phyloP scores from a whole-genome alignment of 2,329 filamentous ascomycete genomes.

The Nannizziopsis barbatae region DNA sequence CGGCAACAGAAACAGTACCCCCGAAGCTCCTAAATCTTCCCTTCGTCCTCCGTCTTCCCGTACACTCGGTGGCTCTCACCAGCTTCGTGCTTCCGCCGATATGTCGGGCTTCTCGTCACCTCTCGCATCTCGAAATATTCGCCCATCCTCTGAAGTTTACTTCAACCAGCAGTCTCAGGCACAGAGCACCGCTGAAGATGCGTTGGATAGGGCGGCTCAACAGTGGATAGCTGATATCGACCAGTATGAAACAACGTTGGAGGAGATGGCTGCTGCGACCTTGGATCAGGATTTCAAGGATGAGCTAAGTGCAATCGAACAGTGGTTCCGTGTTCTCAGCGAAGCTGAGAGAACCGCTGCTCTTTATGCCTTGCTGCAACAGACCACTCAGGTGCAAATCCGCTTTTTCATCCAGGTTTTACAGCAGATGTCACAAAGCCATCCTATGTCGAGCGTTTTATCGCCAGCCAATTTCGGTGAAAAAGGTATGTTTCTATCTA shows the following conservation, averaged over 20 bases:
- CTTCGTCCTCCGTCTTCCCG: constrained; percentile 77
- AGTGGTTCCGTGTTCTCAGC: constrained; percentile 97
- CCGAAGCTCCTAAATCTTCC: constrained; percentile 72
- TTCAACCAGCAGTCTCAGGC: constrained; percentile 66
- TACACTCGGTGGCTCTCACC: constrained; percentile 64
- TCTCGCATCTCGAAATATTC: constrained; percentile 64
- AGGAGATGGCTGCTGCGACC: constrained; percentile 98
- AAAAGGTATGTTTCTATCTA: constrained; percentile 56
- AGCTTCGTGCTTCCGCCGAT: constrained; percentile 88
- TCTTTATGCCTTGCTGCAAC: constrained; percentile 86
- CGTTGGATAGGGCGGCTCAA: constrained; percentile 85
- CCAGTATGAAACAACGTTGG: constrained; percentile 95
- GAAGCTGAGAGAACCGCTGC: constrained; percentile 94
- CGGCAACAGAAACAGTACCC: constrained; percentile 92
- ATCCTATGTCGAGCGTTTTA: constrained; percentile 90
- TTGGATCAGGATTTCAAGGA: constrained; percentile 99
- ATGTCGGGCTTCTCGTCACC: constrained; percentile 73
- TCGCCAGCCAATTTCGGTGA: constrained; percentile 89
- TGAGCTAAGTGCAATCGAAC: constrained; percentile 95
- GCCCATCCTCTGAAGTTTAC: constrained; percentile 85
- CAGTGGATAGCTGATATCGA: constrained; percentile 99
- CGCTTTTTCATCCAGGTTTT: constrained; percentile 98
- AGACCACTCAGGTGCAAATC: constrained; percentile 97
- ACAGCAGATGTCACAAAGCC: constrained; percentile 97
- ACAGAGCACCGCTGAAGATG: constrained; percentile 64